Evolutionary conservation across 1,284 basidiomycete genomes (phyloP), one percentile per base, ranked within the genome.

Genomic region (Tilletiopsis washingtonensis): DNA sequence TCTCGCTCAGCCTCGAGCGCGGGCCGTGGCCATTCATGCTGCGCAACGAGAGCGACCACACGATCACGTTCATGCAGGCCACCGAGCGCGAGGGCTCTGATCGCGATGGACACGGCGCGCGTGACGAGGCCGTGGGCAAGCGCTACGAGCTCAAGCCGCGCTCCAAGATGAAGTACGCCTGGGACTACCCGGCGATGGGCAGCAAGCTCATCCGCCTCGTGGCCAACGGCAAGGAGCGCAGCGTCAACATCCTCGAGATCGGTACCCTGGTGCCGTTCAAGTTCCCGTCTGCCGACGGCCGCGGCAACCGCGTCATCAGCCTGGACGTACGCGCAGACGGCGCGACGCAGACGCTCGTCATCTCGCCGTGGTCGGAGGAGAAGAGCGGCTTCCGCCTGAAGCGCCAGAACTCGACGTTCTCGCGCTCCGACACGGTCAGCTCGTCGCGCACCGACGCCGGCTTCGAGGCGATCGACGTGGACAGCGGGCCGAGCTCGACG

Each of bases 241-340:
- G 81, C 21, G 78, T 98, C 47, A 94, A 98, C 69, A 84, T 96
- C 53, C 85, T 96, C 82, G 94, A 97, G 74, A 98, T 99, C 40
- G 94, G 94, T 42, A 82, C 88, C 55, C 80, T 96, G 34, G 76
- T 90, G 12, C 94, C 94, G 0, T 91, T 94, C 78, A 88, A 82
- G 73, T 86, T 97, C 71, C 58, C 67, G 0, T 44, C 20, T 14
- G 39, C 38, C 40, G 57, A 61, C 45, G 65, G 55, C 15, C 49
- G 58, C 77, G 79, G 50, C 75, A 77, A 25, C 43, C 77, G 79
- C 42, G 81, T 82, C 0, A 80, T 97, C 5, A 91, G 94, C 1
- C 77, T 98, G 60, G 94, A 99, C 72, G 87, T 98, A 40, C 84
- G 88, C 15, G 94, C 91, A 1, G 89, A 94, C 63, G 87, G 84